Base-by-base conservation (phyloP, 495 filamentous ascomycete species). In the Glarea lozoyensis region DNA sequence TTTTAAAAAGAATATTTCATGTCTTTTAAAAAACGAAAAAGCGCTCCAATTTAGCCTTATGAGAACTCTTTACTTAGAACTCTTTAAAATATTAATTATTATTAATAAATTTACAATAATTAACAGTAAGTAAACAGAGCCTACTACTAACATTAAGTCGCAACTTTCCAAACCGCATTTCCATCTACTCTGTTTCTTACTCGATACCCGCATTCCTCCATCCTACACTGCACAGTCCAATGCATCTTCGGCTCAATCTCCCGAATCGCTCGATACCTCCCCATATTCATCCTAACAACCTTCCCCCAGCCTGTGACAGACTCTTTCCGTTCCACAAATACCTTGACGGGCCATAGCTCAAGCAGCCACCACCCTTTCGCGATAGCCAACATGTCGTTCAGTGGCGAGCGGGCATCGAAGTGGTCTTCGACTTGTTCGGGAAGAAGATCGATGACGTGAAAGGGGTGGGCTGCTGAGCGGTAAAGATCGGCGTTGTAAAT, bases 341-440 rank as follows among this genome's bases (percentile, higher is more conserved):
- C 46, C 40, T 63, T 60, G 15, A 66, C 49, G 12, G 61, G 63
- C 61, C 56, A 63, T 16, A 64, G 45, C 41, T 66, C 63, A 1
- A 66, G 50, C 7, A 64, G 48, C 63, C 63, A 64, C 63, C 63
- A 66, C 1, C 37, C 43, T 37, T 54, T 58, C 0, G 57, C 52
- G 1, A 43, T 10, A 10, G 27, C 42, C 4, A 66, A 46, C 40
- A 54, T 45, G 21, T 64, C 63, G 24, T 60, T 62, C 16, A 61
- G 45, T 2, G 41, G 42, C 17, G 50, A 24, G 19, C 58, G 17
- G 0, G 58, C 56, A 31, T 64, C 61, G 32, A 66, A 63, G 42
- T 61, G 54, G 22, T 64, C 57, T 42, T 66, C 63, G 5, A 52
- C 51, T 3, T 51, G 41, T 45, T 64, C 63, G 4, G 63, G 56